Evolutionary conservation across 192 early-diverging fungal genomes (phyloP).

Genomic region (Rhizoclosmatium sp.): DNA sequence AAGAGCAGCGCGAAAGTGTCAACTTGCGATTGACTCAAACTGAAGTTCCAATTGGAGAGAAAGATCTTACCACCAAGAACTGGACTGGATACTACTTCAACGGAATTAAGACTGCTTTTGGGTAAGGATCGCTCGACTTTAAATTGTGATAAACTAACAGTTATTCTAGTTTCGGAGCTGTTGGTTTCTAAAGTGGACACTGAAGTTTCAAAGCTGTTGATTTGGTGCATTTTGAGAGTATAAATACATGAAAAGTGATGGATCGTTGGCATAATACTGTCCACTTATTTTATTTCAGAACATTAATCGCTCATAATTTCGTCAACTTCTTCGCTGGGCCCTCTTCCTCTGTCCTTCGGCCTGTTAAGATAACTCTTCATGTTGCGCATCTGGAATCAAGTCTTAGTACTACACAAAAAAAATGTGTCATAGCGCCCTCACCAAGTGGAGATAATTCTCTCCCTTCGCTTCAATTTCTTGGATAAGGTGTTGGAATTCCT

Average conservation of each 20-base stretch:
- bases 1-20: slow-evolving; percentile 72
- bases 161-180: slow-evolving; percentile 21
- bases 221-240: background rate
- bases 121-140: slow-evolving; percentile 52
- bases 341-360: slow-evolving; percentile 10
- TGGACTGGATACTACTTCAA: slow-evolving; percentile 95
- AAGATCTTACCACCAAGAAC: slow-evolving; percentile 83
- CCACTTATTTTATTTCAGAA: background rate
- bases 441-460: slow-evolving; percentile 51
- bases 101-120: slow-evolving; percentile 89
- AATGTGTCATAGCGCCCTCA: slow-evolving; percentile 7
- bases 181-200: slow-evolving; percentile 15
- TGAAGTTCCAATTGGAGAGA: slow-evolving; percentile 88
- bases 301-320: slow-evolving; percentile 20
- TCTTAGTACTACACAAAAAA: background rate
- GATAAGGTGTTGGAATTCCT: slow-evolving; percentile 45
- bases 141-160: background rate
- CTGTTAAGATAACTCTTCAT: slow-evolving; percentile 38
- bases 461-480: slow-evolving; percentile 47
- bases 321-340: slow-evolving; percentile 14
- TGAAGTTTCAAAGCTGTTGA: background rate
- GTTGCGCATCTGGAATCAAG: slow-evolving; percentile 17
- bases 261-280: no score
- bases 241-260: slow-evolving; percentile 1
- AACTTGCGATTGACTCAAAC: slow-evolving; percentile 78